Percentiles rank a stretch among this genome's conserved stretches.
phyloP scores from a whole-genome alignment of 208 protist species.

The Angomonas deanei region DNA sequence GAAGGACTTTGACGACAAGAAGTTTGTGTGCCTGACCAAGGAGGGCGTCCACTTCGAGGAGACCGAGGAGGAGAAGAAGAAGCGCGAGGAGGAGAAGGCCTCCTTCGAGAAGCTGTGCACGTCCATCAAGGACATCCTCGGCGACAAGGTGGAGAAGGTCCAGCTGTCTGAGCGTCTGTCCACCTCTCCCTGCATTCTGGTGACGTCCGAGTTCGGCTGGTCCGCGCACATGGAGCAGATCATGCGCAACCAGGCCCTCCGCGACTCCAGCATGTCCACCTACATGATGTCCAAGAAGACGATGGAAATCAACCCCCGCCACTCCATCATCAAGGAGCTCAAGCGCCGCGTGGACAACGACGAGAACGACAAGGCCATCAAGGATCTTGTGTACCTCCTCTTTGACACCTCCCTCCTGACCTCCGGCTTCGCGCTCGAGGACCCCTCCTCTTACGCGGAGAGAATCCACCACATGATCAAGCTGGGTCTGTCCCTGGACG shows the following conservation, averaged over 20 bases:
- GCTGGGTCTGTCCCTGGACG: slow-evolving; percentile 94
- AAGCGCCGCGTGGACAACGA: slow-evolving; percentile 90
- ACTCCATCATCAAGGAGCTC: slow-evolving; percentile 96
- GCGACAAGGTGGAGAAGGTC: slow-evolving; percentile 99
- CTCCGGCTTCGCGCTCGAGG: slow-evolving; percentile 98
- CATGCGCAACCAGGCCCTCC: slow-evolving; percentile 99
- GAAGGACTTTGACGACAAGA: slow-evolving; percentile 91
- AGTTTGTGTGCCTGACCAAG: slow-evolving; percentile 98
- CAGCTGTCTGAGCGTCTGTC: slow-evolving; percentile 93
- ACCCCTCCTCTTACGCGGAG: slow-evolving; percentile 91
- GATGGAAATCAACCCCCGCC: slow-evolving; percentile 97
- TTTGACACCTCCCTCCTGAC: slow-evolving; percentile 98
- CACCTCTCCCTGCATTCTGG: slow-evolving; percentile 96
- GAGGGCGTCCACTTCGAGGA: slow-evolving; percentile 97
- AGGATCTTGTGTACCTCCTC: slow-evolving; percentile 97
- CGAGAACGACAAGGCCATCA: slow-evolving; percentile 95
- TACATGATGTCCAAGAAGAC: slow-evolving; percentile 99
- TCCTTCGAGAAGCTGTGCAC: slow-evolving; percentile 94
- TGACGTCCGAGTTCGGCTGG: slow-evolving; percentile 98
- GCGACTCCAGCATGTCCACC: slow-evolving; percentile 93
- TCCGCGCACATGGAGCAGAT: slow-evolving; percentile 99
- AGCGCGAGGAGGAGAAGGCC: slow-evolving; percentile 93
- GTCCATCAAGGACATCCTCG: slow-evolving; percentile 98
- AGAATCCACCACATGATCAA: slow-evolving; percentile 99
- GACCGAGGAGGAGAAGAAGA: slow-evolving; percentile 97